Evolutionary conservation across 78 protist species (phyloP).

Genomic region (Dictyostelium discoideum): dicty_2.7 NC_007090.3:5049501-5050000

Average conservation of each 20-base stretch:
- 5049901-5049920: background rate
- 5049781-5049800: background rate
- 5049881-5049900: background rate
- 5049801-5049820: background rate
- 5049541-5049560: background rate
- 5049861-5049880: background rate
- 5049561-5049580: background rate
- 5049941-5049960: background rate
- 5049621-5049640: background rate
- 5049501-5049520: background rate
- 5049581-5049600: background rate
- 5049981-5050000: background rate
- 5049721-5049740: background rate
- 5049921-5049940: background rate
- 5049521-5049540: background rate
- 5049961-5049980: background rate
- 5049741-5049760: background rate
- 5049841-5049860: background rate
- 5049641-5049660: background rate
- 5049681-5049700: background rate
- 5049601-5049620: background rate
- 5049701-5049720: background rate
- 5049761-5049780: slow-evolving; percentile 16
- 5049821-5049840: background rate
- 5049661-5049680: background rate